Evolutionary conservation across 2,329 filamentous ascomycete species (phyloP).

Genomic region (Didymellaceae sp.): DNA sequence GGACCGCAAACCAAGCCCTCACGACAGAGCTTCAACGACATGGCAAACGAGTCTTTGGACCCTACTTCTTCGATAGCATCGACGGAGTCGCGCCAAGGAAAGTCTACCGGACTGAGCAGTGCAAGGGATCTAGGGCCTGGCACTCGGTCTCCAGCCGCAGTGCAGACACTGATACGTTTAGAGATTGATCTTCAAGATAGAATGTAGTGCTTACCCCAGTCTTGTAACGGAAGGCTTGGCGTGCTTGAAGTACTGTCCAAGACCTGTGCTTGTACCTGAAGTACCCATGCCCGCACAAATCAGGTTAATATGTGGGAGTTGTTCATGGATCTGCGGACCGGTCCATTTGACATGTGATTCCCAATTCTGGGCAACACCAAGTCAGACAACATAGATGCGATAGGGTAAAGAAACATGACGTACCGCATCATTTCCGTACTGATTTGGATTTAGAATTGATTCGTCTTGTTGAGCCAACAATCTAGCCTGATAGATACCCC

Average conservation of each 20-base stretch:
- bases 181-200: not conserved
- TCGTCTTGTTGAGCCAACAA: slow-evolving; percentile 45
- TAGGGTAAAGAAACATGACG: not conserved
- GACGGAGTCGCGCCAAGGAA: slow-evolving; percentile 64
- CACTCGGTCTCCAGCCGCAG: slow-evolving; percentile 62
- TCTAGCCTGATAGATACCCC: slow-evolving; percentile 27
- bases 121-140: slow-evolving; percentile 63
- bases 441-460: slow-evolving; percentile 59
- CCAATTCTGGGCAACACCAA: slow-evolving; percentile 52
- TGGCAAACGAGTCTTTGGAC: slow-evolving; percentile 60
- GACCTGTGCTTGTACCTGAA: slow-evolving; percentile 49
- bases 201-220: slow-evolving; percentile 22
- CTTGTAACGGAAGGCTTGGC: slow-evolving; percentile 27
- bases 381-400: not conserved
- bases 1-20: slow-evolving; percentile 66
- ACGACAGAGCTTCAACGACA: slow-evolving; percentile 62
- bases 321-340: slow-evolving; percentile 63
- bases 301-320: slow-evolving; percentile 63
- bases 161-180: slow-evolving; percentile 60
- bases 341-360: slow-evolving; percentile 65
- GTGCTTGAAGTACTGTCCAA: slow-evolving; percentile 31
- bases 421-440: slow-evolving; percentile 60
- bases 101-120: slow-evolving; percentile 60
- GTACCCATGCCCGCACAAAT: slow-evolving; percentile 66
- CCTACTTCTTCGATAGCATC: slow-evolving; percentile 64